phyloP scores from a whole-genome alignment of 352 stramenopile genomes.

The Albugo candida region DNA sequence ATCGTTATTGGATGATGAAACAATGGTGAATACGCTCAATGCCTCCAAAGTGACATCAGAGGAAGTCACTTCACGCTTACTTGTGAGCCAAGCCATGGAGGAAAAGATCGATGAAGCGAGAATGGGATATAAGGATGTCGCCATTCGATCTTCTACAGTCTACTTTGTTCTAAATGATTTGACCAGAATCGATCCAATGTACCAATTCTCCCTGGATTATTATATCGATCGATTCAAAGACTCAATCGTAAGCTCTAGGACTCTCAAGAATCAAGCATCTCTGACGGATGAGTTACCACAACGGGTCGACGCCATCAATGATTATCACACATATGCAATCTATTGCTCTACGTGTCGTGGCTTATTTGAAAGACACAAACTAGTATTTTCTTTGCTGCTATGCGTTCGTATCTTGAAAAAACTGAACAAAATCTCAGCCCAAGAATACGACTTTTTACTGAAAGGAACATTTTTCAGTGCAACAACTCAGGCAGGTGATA shows the following conservation, averaged over 20 bases:
- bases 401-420: conserved; percentile 84
- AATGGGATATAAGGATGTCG: conserved; percentile 85
- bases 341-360: conserved; percentile 90
- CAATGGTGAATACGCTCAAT: conserved; percentile 89
- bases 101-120: conserved; percentile 88
- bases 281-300: conserved; percentile 70
- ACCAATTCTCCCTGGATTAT: conserved; percentile 91
- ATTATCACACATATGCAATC: conserved; percentile 89
- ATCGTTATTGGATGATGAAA: conserved; percentile 86
- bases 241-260: conserved; percentile 79
- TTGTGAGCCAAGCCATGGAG: conserved; percentile 88
- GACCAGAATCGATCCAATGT: conserved; percentile 91
- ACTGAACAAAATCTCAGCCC: conserved; percentile 76
- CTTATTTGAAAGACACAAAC: conserved; percentile 91
- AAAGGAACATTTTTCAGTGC: conserved; percentile 42
- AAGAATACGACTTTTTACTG: conserved; percentile 91
- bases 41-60: conserved; percentile 88
- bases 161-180: conserved; percentile 95
- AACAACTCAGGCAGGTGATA: conserved; percentile 16
- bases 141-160: conserved; percentile 83
- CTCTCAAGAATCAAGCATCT: conserved; percentile 54
- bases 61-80: conserved; percentile 84
- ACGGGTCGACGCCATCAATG: conserved; percentile 86
- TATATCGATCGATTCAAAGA: conserved; percentile 91
- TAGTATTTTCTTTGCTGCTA: conserved; percentile 91